phyloP scores from a whole-genome alignment of 139 green algal species.

The Coelastrella sp. region DNA sequence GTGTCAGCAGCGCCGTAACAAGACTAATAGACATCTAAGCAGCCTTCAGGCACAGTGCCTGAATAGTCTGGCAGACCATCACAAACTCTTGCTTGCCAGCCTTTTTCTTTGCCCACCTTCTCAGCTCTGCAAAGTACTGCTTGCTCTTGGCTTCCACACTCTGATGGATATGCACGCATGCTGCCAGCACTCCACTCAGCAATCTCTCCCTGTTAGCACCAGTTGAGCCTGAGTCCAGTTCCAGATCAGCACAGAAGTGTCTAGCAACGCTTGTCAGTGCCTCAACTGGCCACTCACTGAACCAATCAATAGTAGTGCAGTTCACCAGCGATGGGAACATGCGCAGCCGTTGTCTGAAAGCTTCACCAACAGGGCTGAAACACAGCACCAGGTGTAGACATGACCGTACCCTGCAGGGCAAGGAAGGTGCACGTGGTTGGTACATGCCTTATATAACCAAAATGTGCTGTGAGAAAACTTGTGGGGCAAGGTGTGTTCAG shows the following conservation, averaged over 20 bases:
- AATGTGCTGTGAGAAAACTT: too few relatives aligned
- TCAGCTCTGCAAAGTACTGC: slow-evolving; percentile 67
- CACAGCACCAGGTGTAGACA: slow-evolving; percentile 85
- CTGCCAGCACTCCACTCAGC: slow-evolving; percentile 64
- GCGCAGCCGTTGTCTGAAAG: slow-evolving; percentile 81
- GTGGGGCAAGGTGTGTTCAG: too few relatives aligned
- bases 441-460: slow-evolving; percentile 59
- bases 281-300: slow-evolving; percentile 71
- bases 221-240: slow-evolving; percentile 59
- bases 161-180: slow-evolving; percentile 78
- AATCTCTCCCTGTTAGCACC: slow-evolving; percentile 11
- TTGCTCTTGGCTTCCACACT: slow-evolving; percentile 61
- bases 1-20: too few relatives aligned
- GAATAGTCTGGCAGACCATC: too few relatives aligned
- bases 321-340: slow-evolving; percentile 86
- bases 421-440: slow-evolving; percentile 53
- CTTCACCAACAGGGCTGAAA: slow-evolving; percentile 78
- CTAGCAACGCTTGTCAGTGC: slow-evolving; percentile 88
- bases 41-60: too few relatives aligned
- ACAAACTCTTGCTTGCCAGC: slow-evolving; percentile 2
- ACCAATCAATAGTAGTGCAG: slow-evolving; percentile 89
- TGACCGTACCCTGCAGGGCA: too few relatives aligned
- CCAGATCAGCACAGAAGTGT: slow-evolving; percentile 85
- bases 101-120: slow-evolving; percentile 57
- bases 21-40: too few relatives aligned